Conservation (phyloP, 2,329 filamentous ascomycete species). For the Colletotrichum tanaceti region DNA sequence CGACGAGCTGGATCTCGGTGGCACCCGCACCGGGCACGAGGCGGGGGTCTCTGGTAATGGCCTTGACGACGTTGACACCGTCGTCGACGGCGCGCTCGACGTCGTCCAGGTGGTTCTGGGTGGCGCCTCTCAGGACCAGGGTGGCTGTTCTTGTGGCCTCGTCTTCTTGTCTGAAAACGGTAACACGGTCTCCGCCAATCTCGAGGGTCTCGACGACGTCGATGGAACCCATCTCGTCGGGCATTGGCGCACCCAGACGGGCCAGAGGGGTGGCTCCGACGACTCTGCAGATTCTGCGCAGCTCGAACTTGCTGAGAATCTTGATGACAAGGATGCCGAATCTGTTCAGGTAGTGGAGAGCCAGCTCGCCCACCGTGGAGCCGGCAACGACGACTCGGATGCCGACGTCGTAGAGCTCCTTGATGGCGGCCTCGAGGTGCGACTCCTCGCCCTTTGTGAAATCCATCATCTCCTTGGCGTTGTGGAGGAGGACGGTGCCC, state of each 20-base stretch:
- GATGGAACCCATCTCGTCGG: slow-evolving; percentile 97
- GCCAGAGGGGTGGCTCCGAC: slow-evolving; percentile 97
- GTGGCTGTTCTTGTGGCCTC: slow-evolving; percentile 93
- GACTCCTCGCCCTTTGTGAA: slow-evolving; percentile 97
- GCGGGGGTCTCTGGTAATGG: slow-evolving; percentile 91
- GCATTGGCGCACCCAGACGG: slow-evolving; percentile 95
- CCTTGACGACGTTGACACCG: slow-evolving; percentile 98
- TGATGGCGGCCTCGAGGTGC: slow-evolving; percentile 90
- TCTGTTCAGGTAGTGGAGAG: slow-evolving; percentile 97
- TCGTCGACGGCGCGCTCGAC: slow-evolving; percentile 97
- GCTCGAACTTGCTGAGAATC: slow-evolving; percentile 97
- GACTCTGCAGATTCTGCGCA: slow-evolving; percentile 92
- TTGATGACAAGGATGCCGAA: slow-evolving; percentile 97
- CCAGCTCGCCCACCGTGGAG: slow-evolving; percentile 89
- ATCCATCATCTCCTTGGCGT: slow-evolving; percentile 98
- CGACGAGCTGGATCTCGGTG: slow-evolving; percentile 92
- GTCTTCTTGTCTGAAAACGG: slow-evolving; percentile 96
- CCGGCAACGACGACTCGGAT: slow-evolving; percentile 92
- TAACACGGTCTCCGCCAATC: slow-evolving; percentile 97
- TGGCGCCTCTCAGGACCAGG: slow-evolving; percentile 92
- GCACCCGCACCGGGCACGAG: slow-evolving; percentile 95
- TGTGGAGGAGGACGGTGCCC: slow-evolving; percentile 95
- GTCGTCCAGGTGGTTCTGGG: slow-evolving; percentile 97
- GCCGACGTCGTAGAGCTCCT: slow-evolving; percentile 95
- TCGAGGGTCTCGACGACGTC: slow-evolving; percentile 97